Conservation (phyloP, 352 stramenopile species). For the Pythium brachiatum region DNA sequence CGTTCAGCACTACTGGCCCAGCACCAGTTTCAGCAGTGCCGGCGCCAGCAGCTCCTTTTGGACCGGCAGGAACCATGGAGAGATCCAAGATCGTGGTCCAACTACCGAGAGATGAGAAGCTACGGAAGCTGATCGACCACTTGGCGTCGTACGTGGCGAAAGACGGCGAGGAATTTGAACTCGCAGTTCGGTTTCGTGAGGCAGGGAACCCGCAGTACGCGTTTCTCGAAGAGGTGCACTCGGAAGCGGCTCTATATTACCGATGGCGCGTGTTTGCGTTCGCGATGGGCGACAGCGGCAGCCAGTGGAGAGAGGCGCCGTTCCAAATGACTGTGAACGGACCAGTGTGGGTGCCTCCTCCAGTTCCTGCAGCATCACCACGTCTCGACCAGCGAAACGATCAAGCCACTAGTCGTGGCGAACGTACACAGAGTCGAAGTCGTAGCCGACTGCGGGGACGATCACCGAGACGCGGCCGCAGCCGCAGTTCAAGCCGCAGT, state of each 20-base stretch:
- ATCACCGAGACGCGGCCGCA: not conserved
- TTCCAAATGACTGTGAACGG: slow-evolving; percentile 67
- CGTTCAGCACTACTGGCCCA: too few species aligned
- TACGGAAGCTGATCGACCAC: slow-evolving; percentile 39
- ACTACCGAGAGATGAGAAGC: slow-evolving; percentile 31
- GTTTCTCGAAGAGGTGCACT: slow-evolving; percentile 53
- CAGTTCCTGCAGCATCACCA: slow-evolving; percentile 20
- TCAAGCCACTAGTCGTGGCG: not conserved
- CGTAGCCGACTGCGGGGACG: slow-evolving; percentile 21
- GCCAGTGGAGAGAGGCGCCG: slow-evolving; percentile 42
- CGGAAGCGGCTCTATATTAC: slow-evolving; percentile 53
- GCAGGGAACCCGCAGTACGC: slow-evolving; percentile 41
- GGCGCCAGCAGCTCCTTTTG: not conserved
- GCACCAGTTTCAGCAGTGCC: not conserved
- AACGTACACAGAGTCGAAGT: slow-evolving; percentile 33
- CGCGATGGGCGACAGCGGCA: slow-evolving; percentile 57
- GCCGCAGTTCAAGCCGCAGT: slow-evolving; percentile 15
- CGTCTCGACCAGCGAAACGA: not conserved
- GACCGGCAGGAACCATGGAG: not conserved
- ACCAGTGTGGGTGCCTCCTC: slow-evolving; percentile 58
- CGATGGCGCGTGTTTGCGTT: slow-evolving; percentile 73
- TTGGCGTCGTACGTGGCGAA: slow-evolving; percentile 62
- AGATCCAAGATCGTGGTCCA: slow-evolving; percentile 37
- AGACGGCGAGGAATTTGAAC: slow-evolving; percentile 68
- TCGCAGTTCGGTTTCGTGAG: slow-evolving; percentile 50